Evolutionary conservation across 1,284 basidiomycete genomes (phyloP).

Genomic region (Apiotrichum sp.): DNA sequence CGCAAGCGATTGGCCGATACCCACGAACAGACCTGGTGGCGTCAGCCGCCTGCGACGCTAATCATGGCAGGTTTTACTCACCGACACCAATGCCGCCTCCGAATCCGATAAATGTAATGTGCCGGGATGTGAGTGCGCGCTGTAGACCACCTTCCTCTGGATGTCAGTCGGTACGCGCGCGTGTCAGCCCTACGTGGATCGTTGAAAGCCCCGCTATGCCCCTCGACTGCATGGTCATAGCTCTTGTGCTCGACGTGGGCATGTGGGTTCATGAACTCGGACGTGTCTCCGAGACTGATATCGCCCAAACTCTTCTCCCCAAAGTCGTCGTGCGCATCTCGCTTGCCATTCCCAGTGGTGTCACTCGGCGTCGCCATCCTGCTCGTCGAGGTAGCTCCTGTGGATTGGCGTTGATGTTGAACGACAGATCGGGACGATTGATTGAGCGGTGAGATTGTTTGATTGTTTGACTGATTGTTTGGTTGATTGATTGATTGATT

Average conservation of each 20-base stretch:
- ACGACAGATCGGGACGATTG: no score
- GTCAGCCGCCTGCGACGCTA: background rate
- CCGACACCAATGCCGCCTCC: slow-evolving; percentile 11
- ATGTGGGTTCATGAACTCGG: slow-evolving; percentile 5
- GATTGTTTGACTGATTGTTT: no score
- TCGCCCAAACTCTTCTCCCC: background rate
- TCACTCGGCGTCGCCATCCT: no score
- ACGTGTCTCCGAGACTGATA: slow-evolving; percentile 5
- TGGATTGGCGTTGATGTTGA: no score
- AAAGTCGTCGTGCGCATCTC: background rate
- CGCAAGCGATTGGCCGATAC: slow-evolving; percentile 9
- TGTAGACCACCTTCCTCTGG: background rate
- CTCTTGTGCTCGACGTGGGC: background rate
- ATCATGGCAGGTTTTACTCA: background rate
- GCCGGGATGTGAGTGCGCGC: slow-evolving; percentile 7
- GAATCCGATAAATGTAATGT: slow-evolving; percentile 12
- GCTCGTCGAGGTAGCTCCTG: no score
- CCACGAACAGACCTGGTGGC: slow-evolving; percentile 7
- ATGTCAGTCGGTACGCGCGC: background rate
- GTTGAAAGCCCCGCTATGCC: background rate
- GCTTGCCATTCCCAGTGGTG: no score
- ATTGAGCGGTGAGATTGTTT: no score
- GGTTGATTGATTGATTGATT: no score
- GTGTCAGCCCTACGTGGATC: slow-evolving; percentile 2
- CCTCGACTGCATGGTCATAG: background rate